Base-by-base conservation (phyloP, 345 rosid genomes). In the Erucastrum elatum region DNA sequence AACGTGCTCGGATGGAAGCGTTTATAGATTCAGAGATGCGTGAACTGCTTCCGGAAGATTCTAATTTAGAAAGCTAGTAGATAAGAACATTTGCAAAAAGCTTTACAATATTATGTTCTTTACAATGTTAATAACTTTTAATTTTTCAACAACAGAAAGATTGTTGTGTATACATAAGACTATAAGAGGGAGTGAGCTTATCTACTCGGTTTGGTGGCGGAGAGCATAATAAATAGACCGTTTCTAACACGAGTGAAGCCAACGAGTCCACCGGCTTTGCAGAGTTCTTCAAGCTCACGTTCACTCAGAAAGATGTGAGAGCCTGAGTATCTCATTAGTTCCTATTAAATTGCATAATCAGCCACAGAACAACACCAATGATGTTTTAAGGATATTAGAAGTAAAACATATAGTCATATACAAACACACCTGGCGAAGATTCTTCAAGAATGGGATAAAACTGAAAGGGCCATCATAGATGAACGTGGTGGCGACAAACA, bases 211-310 rank as follows among this genome's bases (percentile, higher is more conserved):
- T 90, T 92, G 70, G 83, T 87, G 27, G 92, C 97, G 1, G 95
- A 87, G 75, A 91, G 83, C 97, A 94, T 90, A 64, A 88, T 85
- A 66, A 94, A 94, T 31, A 8, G 75, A 6, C 85, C 67, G 55
- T 92, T 91, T 83, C 97, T 90, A 4, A 56, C 74, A 65, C 77
- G 75, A 37, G 82, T 87, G 78, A 87, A 87, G 71, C 81, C 88
- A 67, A 91, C 86, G 4, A 92, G 85, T 39, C 97, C 98, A 53
- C 97, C 89, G 58, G 92, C 86, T 64, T 67, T 86, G 84, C 95
- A 92, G 76, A 94, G 76, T 75, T 90, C 98, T 87, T 87, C 92
- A 15, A 94, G 84, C 82, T 94, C 97, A 12, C 82, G 68, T 83
- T 94, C 97, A 35, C 82, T 77, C n/a, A 82, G 71, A 85, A 88